Evolutionary conservation across 306 rosid genomes (phyloP).

Genomic region (Bauhinia variegata): DNA sequence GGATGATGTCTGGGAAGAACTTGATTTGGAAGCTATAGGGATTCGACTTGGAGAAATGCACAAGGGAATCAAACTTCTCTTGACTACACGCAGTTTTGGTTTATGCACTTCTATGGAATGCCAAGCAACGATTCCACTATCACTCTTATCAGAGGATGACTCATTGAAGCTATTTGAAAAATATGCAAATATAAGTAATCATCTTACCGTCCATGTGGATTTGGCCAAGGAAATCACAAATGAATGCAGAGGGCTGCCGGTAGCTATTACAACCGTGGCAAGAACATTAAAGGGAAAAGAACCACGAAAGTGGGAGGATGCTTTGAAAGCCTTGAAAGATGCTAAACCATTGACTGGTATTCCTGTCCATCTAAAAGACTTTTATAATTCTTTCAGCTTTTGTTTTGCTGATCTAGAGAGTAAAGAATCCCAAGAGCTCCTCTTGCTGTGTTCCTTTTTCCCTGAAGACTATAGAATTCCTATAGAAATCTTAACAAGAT

Average conservation of each 20-base stretch:
- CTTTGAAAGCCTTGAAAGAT: neutral
- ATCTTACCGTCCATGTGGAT: neutral
- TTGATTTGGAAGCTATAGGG: neutral
- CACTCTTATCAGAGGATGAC: neutral
- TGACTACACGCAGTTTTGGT: neutral
- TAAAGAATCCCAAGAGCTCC: neutral
- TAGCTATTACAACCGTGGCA: neutral
- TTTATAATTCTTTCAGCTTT: neutral
- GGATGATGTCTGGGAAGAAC: neutral
- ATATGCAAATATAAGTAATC: neutral
- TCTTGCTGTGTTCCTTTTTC: constrained; percentile 1
- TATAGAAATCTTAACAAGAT: neutral
- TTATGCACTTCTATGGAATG: neutral
- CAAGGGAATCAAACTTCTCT: neutral
- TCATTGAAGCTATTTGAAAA: neutral
- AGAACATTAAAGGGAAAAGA: neutral
- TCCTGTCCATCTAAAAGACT: neutral
- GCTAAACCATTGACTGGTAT: neutral
- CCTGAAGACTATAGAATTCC: neutral
- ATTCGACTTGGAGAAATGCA: neutral
- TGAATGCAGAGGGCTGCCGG: constrained; percentile 3
- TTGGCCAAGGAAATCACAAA: neutral
- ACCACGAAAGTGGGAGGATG: neutral
- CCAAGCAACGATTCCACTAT: neutral
- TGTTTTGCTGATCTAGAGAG: neutral